These are phyloP conservation scores for Phoma sp. DNA, from an alignment of 2,329 filamentous ascomycete species.

Conservation along the genomic window DNA sequence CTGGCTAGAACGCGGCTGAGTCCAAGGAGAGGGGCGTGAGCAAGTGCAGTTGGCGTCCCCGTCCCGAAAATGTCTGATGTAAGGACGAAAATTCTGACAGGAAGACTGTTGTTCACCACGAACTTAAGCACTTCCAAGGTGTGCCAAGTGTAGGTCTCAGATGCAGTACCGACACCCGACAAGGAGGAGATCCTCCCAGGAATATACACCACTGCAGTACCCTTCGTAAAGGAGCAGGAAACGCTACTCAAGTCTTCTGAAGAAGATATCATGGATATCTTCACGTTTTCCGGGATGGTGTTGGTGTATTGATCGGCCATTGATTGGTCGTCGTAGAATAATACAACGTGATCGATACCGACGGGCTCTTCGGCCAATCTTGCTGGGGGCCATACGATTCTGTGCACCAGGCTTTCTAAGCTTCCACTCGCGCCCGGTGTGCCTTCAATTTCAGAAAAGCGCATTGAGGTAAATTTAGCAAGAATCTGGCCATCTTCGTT, in stretches of 20 bases:
- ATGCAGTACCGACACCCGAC: constrained; percentile 19
- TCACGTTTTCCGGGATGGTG: neutral
- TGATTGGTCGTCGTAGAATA: constrained; percentile 20
- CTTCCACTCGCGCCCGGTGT: constrained; percentile 18
- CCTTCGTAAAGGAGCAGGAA: neutral
- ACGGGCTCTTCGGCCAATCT: constrained; percentile 39
- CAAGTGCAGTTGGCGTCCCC: constrained; percentile 31
- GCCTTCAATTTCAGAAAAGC: constrained; percentile 39
- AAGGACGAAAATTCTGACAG: constrained; percentile 35
- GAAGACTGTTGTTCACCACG: constrained; percentile 5
- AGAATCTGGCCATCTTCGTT: constrained; percentile 21
- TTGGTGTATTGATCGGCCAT: constrained; percentile 9
- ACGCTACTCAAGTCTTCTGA: neutral
- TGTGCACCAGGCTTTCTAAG: constrained; percentile 48
- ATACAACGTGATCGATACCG: constrained; percentile 29
- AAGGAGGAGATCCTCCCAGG: constrained; percentile 21
- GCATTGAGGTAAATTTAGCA: constrained; percentile 32
- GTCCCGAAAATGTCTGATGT: constrained; percentile 31
- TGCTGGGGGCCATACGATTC: constrained; percentile 50
- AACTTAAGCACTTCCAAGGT: constrained; percentile 8
- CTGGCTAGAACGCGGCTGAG: constrained; percentile 49
- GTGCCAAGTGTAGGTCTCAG: constrained; percentile 18
- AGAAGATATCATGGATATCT: neutral
- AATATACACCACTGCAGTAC: constrained; percentile 13
- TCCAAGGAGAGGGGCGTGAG: constrained; percentile 47